Percentiles rank a stretch among this genome's conserved stretches.
These are phyloP conservation scores for Penicillium taxi DNA, from an alignment of 495 filamentous ascomycete genomes.

Conservation along the genomic window DNA sequence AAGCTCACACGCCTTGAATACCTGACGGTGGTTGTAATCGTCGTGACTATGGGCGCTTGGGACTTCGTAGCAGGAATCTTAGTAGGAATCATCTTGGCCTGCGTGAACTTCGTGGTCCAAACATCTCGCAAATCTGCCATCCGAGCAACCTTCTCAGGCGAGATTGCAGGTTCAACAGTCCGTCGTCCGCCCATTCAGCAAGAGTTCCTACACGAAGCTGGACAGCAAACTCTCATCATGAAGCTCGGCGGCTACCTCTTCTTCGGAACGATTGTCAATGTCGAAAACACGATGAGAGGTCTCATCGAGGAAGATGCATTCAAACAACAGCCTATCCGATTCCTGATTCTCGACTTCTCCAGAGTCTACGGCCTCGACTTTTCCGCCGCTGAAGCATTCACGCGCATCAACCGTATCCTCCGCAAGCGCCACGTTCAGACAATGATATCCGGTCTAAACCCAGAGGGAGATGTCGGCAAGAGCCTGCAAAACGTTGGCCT, in stretches of 20 bases:
- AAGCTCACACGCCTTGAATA: conserved; percentile 83
- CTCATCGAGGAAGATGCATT: conserved; percentile 79
- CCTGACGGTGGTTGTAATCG: conserved; percentile 84
- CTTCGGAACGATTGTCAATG: conserved; percentile 91
- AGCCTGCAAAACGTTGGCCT: conserved; percentile 75
- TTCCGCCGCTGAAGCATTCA: conserved; percentile 90
- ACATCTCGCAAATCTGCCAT: conserved; percentile 83
- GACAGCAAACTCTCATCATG: conserved; percentile 77
- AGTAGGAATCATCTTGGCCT: conserved; percentile 84
- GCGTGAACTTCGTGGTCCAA: conserved; percentile 82
- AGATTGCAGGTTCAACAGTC: conserved; percentile 83
- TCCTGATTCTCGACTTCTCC: conserved; percentile 79
- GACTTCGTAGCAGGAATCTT: conserved; percentile 94
- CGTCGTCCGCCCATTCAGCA: conserved; percentile 84
- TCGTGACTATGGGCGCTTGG: conserved; percentile 89
- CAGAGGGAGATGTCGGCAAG: conserved; percentile 64
- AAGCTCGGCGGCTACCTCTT: conserved; percentile 91
- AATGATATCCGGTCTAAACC: conserved; percentile 69
- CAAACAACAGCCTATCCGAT: conserved; percentile 67
- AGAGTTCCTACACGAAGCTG: conserved; percentile 74
- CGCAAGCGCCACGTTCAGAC: conserved; percentile 64
- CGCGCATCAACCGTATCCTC: conserved; percentile 78
- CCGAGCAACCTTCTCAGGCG: conserved; percentile 76
- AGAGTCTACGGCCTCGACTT: conserved; percentile 92
- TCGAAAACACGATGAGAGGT: conserved; percentile 76